These are phyloP conservation scores for Ligustrum vulgare DNA, from an alignment of 257 asterid species.

Conservation along the genomic window DNA sequence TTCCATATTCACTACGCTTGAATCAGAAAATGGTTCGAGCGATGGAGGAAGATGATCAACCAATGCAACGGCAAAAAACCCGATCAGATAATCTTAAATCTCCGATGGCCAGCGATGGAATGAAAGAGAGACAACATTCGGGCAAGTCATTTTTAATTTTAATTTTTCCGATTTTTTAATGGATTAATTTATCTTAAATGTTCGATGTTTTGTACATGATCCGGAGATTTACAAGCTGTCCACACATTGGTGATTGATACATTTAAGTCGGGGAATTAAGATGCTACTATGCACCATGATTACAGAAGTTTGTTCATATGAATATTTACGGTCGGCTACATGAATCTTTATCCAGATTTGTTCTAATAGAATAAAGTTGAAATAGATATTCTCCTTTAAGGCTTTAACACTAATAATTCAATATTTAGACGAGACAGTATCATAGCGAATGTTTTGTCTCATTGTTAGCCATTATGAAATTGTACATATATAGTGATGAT, in stretches of 20 bases:
- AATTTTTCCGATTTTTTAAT: not conserved
- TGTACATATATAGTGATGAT: too few relatives aligned
- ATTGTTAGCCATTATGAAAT: not conserved
- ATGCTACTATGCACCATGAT: not conserved
- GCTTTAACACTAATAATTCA: too few relatives aligned
- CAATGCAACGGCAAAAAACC: slow-evolving; percentile 14
- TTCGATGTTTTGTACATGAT: too few relatives aligned
- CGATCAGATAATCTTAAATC: slow-evolving; percentile 35
- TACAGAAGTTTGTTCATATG: not conserved
- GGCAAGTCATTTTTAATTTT: slow-evolving; percentile 24
- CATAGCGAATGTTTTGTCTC: not conserved
- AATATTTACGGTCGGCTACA: not conserved
- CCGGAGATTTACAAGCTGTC: too few relatives aligned
- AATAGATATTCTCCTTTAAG: too few relatives aligned
- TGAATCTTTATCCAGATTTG: not conserved
- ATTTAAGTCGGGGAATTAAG: not conserved
- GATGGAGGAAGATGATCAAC: slow-evolving; percentile 31
- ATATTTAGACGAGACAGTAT: too few relatives aligned
- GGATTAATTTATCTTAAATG: too few relatives aligned
- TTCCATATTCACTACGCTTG: slow-evolving; percentile 4
- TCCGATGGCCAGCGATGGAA: slow-evolving; percentile 24
- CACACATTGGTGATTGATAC: too few relatives aligned
- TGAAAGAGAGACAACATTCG: slow-evolving; percentile 26
- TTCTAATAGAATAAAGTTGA: not conserved
- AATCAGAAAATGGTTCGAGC: slow-evolving; percentile 30